Evolutionary conservation across 164 flowering plant species (phyloP).

Genomic region (Stephania cephalantha): DNA sequence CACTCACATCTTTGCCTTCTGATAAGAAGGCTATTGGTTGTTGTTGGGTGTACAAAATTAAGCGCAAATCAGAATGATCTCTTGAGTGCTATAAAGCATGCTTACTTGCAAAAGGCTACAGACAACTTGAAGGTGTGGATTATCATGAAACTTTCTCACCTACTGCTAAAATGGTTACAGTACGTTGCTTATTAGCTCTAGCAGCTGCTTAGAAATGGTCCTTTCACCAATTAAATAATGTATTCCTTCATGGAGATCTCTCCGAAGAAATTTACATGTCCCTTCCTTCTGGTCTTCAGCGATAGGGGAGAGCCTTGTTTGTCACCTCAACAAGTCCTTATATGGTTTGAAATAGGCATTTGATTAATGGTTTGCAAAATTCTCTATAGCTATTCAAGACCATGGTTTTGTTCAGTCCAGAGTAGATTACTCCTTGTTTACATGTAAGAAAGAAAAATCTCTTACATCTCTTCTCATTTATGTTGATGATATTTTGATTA

Average conservation of each 20-base stretch:
- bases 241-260: background rate
- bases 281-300: background rate
- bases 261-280: constrained; percentile 2
- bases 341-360: constrained; percentile 1
- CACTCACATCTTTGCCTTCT: background rate
- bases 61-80: background rate
- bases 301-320: constrained; percentile 9
- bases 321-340: background rate
- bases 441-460: too few species aligned
- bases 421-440: too few species aligned
- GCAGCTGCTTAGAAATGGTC: constrained; percentile 5
- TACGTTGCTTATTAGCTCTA: too few species aligned
- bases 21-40: too few species aligned
- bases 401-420: background rate
- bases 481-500: too few species aligned
- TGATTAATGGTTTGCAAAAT: background rate
- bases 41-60: constrained; percentile 2
- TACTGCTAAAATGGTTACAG: too few species aligned
- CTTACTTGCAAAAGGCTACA: constrained; percentile 3
- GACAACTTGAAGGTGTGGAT: constrained; percentile 2
- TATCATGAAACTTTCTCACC: too few species aligned
- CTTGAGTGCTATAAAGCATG: background rate
- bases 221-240: background rate
- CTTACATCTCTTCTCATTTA: too few species aligned
- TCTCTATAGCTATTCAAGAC: background rate